These are phyloP conservation scores for Coemansia sp. DNA, from an alignment of 192 early-diverging fungal genomes.

Conservation along the genomic window DNA sequence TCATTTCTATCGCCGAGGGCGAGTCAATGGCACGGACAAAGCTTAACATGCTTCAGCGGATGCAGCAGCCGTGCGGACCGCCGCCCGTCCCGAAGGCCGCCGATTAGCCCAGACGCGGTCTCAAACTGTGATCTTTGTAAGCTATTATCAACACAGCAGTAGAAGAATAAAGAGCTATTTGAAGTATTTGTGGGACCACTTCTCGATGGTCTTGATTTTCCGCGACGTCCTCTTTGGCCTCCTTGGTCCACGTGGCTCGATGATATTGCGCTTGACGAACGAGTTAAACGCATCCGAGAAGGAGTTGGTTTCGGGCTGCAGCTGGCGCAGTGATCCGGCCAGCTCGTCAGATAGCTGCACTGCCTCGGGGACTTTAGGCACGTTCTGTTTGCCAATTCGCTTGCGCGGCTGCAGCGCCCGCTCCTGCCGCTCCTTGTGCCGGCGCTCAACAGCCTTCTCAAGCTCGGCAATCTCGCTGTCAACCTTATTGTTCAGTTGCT, in stretches of 20 bases:
- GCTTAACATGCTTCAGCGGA: conserved; percentile 10
- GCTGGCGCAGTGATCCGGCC: conserved; percentile 34
- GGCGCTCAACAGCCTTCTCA: conserved; percentile 16
- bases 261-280: conserved; percentile 43
- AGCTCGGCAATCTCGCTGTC: conserved; percentile 35
- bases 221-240: conserved; percentile 3
- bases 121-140: not conserved
- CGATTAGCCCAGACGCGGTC: not conserved
- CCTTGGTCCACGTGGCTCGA: conserved; percentile 24
- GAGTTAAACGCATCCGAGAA: conserved; percentile 30
- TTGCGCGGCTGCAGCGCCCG: conserved; percentile 25
- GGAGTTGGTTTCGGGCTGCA: conserved; percentile 43
- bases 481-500: conserved; percentile 49
- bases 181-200: conserved; percentile 50
- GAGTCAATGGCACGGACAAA: conserved; percentile 17
- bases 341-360: conserved; percentile 48
- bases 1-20: conserved; percentile 40
- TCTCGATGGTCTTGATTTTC: conserved; percentile 34
- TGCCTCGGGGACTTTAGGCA: conserved; percentile 26
- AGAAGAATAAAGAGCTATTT: conserved; percentile 12
- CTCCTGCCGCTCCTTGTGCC: conserved; percentile 21
- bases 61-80: conserved; percentile 6
- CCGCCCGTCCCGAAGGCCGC: not conserved
- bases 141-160: no score
- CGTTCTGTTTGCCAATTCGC: conserved; percentile 29